Evolutionary conservation across 2,329 filamentous ascomycete genomes (phyloP).

Genomic region (Trichoderma atrobrunneum): DNA sequence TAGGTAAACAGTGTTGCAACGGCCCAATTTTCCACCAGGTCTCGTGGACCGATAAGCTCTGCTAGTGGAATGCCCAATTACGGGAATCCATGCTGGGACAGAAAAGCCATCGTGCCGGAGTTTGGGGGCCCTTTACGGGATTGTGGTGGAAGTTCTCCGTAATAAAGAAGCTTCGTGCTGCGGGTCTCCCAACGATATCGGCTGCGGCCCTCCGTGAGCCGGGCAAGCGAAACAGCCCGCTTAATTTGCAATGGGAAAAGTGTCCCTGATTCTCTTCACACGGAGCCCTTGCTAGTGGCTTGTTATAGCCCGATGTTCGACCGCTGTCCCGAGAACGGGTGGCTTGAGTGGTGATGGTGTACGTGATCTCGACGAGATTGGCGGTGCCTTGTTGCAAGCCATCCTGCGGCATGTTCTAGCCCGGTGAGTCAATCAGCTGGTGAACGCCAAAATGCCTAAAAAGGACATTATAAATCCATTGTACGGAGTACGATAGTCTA

Average conservation of each 20-base stretch:
- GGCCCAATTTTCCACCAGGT: conserved; percentile 9
- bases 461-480: neutral
- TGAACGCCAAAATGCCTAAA: neutral
- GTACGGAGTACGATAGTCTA: neutral
- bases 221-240: neutral
- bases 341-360: neutral
- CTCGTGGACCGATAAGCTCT: conserved; percentile 11
- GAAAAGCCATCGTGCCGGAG: neutral
- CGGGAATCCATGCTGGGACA: neutral
- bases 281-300: neutral
- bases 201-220: neutral
- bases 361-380: conserved; percentile 12
- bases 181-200: conserved; percentile 14
- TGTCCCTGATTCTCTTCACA: neutral
- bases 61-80: conserved; percentile 13
- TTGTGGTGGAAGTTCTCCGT: neutral
- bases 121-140: neutral
- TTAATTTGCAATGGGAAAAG: neutral
- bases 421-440: neutral
- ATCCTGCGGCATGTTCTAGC: neutral
- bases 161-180: neutral
- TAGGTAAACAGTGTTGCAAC: neutral
- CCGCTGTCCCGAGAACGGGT: neutral
- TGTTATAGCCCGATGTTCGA: neutral
- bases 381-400: neutral